Evolutionary conservation across 805 yeast genomes (phyloP), one percentile per base, ranked within the genome.

Genomic region (Lipomyces mesembrius): DNA sequence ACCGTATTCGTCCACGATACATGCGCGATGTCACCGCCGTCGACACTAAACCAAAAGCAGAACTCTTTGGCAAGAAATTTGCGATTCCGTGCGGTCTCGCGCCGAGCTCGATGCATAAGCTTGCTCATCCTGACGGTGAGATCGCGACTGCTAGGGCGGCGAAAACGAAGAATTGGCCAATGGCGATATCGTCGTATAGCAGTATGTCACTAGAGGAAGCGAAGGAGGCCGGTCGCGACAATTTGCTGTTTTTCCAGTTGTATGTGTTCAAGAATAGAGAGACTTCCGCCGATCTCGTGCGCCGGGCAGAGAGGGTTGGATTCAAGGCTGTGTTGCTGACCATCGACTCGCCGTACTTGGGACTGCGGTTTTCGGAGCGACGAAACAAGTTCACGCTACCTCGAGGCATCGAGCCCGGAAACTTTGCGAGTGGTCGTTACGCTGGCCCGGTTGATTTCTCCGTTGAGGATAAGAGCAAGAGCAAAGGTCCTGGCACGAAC

Each of bases 1-100:
- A 89, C 59, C 89, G 86, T 73, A 90, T 90, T 79, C 87, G 86
- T 73, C 96, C 96, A 20, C 82, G 86, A 66, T 82, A 90, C 20
- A 78, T 90, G 61, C 88, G 88, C n/a, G 88, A 91, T 77, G 95
- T 90, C 11, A 77, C 60, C 9, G 76, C 82, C 55, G 82, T 90
- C 55, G 90, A 88, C 74, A 77, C 86, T 11, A 75, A 86, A 4
- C 87, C 92, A 12, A 80, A 54, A 27, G 29, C 29, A 8, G 39
- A 34, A 43, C 61, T 70, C 8, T 65, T 77, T 27, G 78, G 77
- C 14, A 37, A 56, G 6, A 54, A 68, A 2, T 67, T 63, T 25
- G 60, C 72, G 8, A 59, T 73, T 34, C 79, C 79, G 1, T 61
- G 74, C 35, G 77, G 77, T 17, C 59, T 76, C 22, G 75, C 78